A percentile compares a stretch with the other conserved stretches of the same genome.
Conservation (phyloP, 1,284 basidiomycete species). For the Ganoderma lingzhi region DNA sequence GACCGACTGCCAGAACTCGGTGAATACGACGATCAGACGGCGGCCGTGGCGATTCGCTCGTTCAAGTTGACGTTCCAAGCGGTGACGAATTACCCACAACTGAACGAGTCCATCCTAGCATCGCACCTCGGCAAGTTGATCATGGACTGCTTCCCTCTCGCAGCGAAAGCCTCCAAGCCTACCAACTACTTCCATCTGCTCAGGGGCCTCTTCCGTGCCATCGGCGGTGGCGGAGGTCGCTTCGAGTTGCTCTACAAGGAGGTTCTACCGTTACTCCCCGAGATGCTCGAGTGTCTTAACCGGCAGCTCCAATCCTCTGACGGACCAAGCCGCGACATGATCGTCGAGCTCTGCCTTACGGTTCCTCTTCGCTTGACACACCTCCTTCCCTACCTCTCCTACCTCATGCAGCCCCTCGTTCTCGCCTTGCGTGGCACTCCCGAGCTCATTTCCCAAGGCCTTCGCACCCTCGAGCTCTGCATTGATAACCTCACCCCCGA, state of each 20-base stretch:
- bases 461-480: conserved; percentile 98
- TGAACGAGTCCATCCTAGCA: conserved; percentile 93
- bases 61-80: conserved; percentile 98
- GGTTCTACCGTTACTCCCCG: conserved; percentile 94
- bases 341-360: conserved; percentile 97
- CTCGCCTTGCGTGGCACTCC: conserved; percentile 88
- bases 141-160: conserved; percentile 96
- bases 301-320: conserved; percentile 88
- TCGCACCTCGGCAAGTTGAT: conserved; percentile 94
- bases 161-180: conserved; percentile 91
- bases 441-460: conserved; percentile 95
- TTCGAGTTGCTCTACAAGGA: conserved; percentile 98
- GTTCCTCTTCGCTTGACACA: conserved; percentile 97
- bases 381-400: conserved; percentile 93
- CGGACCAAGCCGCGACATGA: conserved; percentile 83
- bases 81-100: conserved; percentile 79
- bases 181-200: conserved; percentile 96
- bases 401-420: conserved; percentile 97
- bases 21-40: conserved; percentile 84
- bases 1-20: conserved; percentile 87
- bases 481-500: conserved; percentile 99
- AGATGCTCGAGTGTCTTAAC: conserved; percentile 96
- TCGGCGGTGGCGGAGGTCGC: conserved; percentile 92
- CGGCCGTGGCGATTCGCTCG: conserved; percentile 85
- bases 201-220: conserved; percentile 93